Evolutionary conservation across 768 basidiomycete genomes (phyloP), one percentile per base, ranked within the genome.

Genomic region (Mycena rebaudengoi): DNA sequence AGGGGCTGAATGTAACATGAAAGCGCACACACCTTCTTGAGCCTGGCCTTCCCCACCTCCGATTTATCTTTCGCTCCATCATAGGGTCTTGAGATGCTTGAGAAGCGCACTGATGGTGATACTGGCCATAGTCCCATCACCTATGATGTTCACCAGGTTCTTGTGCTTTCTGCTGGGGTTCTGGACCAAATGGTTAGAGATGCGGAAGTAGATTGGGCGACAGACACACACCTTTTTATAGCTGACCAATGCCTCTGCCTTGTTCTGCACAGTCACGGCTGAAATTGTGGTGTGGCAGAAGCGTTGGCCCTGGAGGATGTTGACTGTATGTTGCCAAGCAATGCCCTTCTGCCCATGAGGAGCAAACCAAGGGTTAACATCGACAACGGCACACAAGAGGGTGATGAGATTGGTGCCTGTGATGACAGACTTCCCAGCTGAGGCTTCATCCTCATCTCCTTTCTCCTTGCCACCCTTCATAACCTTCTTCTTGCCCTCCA

Each of bases 151-250:
- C 13, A 23, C 11, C 4, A 52, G 35, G 13, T 52, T 37, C 33
- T 25, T 52, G 50, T 52, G 33, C 35, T 52, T 52, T 33, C 50
- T 11, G 50, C 10, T 26, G 35, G 50, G 50, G n/a, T 52, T 18
- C 50, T 39, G 20, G 10, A 28, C n/a, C n/a, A n/a, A n/a, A n/a
- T n/a, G n/a, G n/a, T n/a, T n/a, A n/a, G n/a, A n/a, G 26, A 55
- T 39, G 51, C 44, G 43, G 35, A 21, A 30, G 14, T 13, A 25
- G 21, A 51, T 30, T 29, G 18, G 37, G 35, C 51, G 16, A 21
- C 3, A 28, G 6, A 14, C 18, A 48, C 60, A 29, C 20, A 63
- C 61, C 61, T 63, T 63, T 33, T 63, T 63, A 45, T 29, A 63
- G 4, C 29, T 35, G 13, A 63, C 29, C 30, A 63, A 48, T 1